These are phyloP conservation scores for Picochlorum sp. DNA, from an alignment of 139 green algal genomes.

Conservation along the genomic window DNA sequence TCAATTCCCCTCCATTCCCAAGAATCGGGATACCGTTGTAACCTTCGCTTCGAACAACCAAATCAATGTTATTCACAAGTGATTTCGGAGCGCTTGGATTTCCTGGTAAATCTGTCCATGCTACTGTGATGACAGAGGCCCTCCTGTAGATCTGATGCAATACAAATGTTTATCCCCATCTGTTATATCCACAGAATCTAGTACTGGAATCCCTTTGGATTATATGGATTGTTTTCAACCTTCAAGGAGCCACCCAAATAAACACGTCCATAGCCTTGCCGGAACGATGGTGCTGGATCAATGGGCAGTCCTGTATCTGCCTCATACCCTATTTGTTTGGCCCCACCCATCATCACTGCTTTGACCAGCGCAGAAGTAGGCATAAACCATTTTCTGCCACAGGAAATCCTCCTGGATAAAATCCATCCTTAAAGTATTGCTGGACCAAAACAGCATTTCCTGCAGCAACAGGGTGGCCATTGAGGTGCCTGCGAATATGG, in stretches of 20 bases:
- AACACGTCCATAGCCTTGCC: conserved; percentile 70
- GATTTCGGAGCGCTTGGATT: conserved; percentile 10
- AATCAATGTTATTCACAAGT: conserved; percentile 86
- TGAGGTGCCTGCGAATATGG: conserved; percentile 60
- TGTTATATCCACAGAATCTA: conserved; percentile 22
- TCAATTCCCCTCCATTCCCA: conserved; percentile 49
- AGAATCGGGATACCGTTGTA: conserved; percentile 41
- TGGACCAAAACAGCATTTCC: conserved; percentile 49
- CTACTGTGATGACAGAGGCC: conserved; percentile 65
- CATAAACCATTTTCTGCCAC: conserved; percentile 38
- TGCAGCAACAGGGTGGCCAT: conserved; percentile 81
- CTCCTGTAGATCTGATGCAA: conserved; percentile 53
- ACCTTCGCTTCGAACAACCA: conserved; percentile 49
- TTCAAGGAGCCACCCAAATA: conserved; percentile 29
- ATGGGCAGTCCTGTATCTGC: conserved; percentile 49
- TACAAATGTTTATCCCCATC: conserved; percentile 37
- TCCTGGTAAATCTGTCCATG: conserved; percentile 29
- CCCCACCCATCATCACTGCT: conserved; percentile 60
- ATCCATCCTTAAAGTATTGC: conserved; percentile 74
- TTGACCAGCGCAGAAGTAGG: conserved; percentile 72
- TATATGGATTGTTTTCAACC: conserved; percentile 11
- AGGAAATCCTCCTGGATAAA: conserved; percentile 28
- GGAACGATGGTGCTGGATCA: conserved; percentile 48
- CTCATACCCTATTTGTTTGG: conserved; percentile 30
- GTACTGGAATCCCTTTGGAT: not conserved